Conservation (phyloP, 2,329 filamentous ascomycete genomes). For the Colletotrichum paranaense region DNA sequence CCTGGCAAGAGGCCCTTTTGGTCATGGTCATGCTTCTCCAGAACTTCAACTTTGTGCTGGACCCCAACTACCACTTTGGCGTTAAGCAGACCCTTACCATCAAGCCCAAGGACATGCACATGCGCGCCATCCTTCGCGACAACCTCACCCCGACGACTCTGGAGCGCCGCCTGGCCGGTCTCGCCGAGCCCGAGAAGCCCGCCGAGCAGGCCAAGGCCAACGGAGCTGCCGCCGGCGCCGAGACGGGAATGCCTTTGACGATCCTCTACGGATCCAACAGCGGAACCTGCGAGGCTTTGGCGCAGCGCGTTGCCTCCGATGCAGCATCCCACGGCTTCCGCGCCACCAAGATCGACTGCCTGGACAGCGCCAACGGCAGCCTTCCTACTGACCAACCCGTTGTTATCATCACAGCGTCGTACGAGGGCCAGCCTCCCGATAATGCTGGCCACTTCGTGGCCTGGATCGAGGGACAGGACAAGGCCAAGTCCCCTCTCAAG, state of each 20-base stretch:
- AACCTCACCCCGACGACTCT: constrained; percentile 52
- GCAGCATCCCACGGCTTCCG: constrained; percentile 66
- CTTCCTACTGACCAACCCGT: constrained; percentile 68
- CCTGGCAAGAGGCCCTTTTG: constrained; percentile 64
- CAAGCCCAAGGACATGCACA: constrained; percentile 70
- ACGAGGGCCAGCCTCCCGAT: constrained; percentile 77
- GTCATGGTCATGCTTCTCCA: constrained; percentile 68
- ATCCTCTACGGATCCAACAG: constrained; percentile 78
- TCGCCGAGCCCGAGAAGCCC: constrained; percentile 20
- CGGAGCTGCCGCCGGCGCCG: constrained; percentile 4
- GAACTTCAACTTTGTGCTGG: constrained; percentile 73
- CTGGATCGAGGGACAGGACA: constrained; percentile 67
- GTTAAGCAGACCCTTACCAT: constrained; percentile 68
- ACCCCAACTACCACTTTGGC: constrained; percentile 65
- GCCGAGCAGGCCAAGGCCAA: neutral
- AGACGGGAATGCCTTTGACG: constrained; percentile 55
- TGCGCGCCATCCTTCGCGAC: constrained; percentile 66
- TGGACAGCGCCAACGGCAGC: constrained; percentile 68
- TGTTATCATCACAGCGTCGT: constrained; percentile 73
- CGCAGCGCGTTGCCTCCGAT: constrained; percentile 67
- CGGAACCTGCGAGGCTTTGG: constrained; percentile 76
- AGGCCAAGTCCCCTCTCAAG: constrained; percentile 53
- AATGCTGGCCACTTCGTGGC: constrained; percentile 74
- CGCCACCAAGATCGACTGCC: constrained; percentile 58
- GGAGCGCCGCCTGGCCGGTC: constrained; percentile 56